Percentiles rank a stretch among this genome's conserved stretches.
Conservation (phyloP, 2,329 filamentous ascomycete genomes). For the Colletotrichum kahawae region DNA sequence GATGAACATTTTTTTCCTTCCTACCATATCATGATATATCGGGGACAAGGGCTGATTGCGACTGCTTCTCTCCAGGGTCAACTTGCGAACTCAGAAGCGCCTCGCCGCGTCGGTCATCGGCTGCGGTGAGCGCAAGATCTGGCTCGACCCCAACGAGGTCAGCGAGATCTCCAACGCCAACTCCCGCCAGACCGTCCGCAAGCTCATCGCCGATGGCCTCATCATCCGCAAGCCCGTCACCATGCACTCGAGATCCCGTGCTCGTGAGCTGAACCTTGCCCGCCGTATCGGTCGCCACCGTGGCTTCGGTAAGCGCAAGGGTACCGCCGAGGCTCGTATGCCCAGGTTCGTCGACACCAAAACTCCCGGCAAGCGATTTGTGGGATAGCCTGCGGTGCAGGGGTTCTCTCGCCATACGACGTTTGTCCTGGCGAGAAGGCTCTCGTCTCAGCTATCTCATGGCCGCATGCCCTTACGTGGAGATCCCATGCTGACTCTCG, state of each 20-base stretch:
- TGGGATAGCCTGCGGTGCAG: neutral
- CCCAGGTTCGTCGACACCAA: slow-evolving; percentile 72
- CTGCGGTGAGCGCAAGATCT: slow-evolving; percentile 99
- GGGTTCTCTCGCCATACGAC: neutral
- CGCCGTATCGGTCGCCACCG: slow-evolving; percentile 96
- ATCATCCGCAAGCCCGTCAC: slow-evolving; percentile 99
- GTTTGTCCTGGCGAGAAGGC: neutral
- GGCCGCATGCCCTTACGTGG: neutral
- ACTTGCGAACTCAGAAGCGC: slow-evolving; percentile 99
- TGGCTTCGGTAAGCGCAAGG: slow-evolving; percentile 99
- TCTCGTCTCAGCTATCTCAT: neutral
- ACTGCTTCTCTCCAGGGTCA: slow-evolving; percentile 73
- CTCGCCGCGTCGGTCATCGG: slow-evolving; percentile 98
- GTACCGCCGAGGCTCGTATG: slow-evolving; percentile 99
- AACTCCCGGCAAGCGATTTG: neutral
- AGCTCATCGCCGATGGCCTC: slow-evolving; percentile 99
- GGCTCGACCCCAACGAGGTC: slow-evolving; percentile 99
- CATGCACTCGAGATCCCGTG: slow-evolving; percentile 98
- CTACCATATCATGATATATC: neutral
- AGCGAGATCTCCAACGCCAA: slow-evolving; percentile 99
- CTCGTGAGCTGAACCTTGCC: slow-evolving; percentile 92
- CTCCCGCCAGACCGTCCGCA: slow-evolving; percentile 99
- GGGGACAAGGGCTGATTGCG: slow-evolving; percentile 20
- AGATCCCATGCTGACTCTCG: slow-evolving; percentile 4
- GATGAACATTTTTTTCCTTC: neutral